A percentile compares a stretch with the other conserved stretches of the same genome.
Conservation (phyloP, 768 basidiomycete species). For the Suillus fuscotomentosus region DNA sequence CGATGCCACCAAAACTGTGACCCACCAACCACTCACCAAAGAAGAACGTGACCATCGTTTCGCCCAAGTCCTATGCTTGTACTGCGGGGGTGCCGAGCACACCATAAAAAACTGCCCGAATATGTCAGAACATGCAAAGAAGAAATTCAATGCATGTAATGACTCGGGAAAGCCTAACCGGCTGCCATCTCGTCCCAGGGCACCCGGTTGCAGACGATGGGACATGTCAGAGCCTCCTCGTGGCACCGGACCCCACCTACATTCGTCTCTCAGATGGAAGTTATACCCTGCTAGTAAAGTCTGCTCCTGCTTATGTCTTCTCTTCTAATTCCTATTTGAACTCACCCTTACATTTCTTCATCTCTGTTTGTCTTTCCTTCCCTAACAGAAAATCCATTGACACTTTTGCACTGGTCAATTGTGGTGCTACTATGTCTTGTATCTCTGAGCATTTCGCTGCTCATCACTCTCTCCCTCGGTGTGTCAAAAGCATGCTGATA, state of each 20-base stretch:
- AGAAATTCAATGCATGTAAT: not conserved
- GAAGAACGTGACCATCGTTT: constrained; percentile 25
- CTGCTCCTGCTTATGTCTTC: not conserved
- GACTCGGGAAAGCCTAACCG: not conserved
- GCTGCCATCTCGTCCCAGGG: not conserved
- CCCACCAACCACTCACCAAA: constrained; percentile 25
- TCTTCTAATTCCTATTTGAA: not conserved
- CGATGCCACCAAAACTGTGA: constrained; percentile 15
- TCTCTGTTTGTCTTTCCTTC: not conserved
- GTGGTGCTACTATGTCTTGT: constrained; percentile 34
- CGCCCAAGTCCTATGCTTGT: constrained; percentile 32
- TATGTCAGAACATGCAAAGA: constrained; percentile 17
- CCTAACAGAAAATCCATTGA: constrained; percentile 10
- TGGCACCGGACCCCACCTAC: not conserved
- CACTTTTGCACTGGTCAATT: constrained; percentile 38
- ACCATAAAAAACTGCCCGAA: constrained; percentile 26
- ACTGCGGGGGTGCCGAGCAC: constrained; percentile 35
- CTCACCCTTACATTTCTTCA: not conserved
- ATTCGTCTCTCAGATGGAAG: not conserved
- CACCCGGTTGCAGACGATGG: not conserved
- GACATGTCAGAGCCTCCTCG: not conserved
- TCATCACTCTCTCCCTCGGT: no score
- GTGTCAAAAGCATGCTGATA: no score
- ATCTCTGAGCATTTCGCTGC: constrained; percentile 28
- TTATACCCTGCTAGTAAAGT: not conserved